Conservation (phyloP, 73 alveolate genomes). For the Urostyla sp. region DNA sequence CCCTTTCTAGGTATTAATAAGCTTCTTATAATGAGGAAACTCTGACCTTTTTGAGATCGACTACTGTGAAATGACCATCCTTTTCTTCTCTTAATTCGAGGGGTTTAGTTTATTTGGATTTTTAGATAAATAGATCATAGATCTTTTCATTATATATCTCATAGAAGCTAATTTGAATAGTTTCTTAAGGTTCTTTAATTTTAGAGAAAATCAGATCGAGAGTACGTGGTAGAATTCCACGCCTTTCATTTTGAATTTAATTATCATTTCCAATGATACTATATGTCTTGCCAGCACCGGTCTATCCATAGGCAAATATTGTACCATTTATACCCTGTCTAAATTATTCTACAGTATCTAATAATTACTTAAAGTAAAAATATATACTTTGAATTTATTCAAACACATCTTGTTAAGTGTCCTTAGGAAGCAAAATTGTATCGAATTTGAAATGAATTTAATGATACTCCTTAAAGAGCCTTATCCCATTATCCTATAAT, state of each 20-base stretch:
- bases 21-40: slow-evolving; percentile 39
- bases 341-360: slow-evolving; percentile 12
- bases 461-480: slow-evolving; percentile 55
- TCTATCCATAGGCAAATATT: slow-evolving; percentile 68
- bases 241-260: not conserved
- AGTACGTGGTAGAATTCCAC: slow-evolving; percentile 63
- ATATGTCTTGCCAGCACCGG: slow-evolving; percentile 75
- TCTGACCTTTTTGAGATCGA: slow-evolving; percentile 18
- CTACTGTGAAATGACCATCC: slow-evolving; percentile 39
- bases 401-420: slow-evolving; percentile 15
- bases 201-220: not conserved
- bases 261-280: slow-evolving; percentile 37
- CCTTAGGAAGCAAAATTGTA: slow-evolving; percentile 40
- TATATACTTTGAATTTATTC: not conserved
- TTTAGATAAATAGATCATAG: slow-evolving; percentile 13
- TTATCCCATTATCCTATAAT: slow-evolving; percentile 23
- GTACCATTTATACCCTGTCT: slow-evolving; percentile 35
- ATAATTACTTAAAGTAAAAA: not conserved
- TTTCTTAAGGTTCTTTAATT: not conserved
- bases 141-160: slow-evolving; percentile 71
- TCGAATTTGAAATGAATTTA: slow-evolving; percentile 49
- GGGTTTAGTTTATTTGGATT: not conserved
- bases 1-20: slow-evolving; percentile 32
- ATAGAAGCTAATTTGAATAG: slow-evolving; percentile 25
- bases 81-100: slow-evolving; percentile 55